Evolutionary conservation across 192 early-diverging fungal species (phyloP).

Genomic region (Geranomyces variabilis): DNA sequence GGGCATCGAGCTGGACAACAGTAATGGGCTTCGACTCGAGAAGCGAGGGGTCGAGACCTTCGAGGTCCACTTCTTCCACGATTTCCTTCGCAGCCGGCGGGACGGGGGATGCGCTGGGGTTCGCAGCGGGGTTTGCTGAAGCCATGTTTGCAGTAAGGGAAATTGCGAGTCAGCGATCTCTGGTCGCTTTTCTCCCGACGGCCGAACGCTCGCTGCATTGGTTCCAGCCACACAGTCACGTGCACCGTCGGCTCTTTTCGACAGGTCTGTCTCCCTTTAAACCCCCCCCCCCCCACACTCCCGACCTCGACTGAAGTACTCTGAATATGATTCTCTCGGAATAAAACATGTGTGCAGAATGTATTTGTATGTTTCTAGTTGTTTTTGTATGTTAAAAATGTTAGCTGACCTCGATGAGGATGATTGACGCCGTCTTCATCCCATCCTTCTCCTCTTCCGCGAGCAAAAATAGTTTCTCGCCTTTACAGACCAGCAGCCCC

Average conservation of each 20-base stretch:
- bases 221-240: slow-evolving; percentile 6
- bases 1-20: slow-evolving; percentile 51
- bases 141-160: not conserved
- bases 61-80: slow-evolving; percentile 36
- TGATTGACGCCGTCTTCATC: slow-evolving; percentile 37
- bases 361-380: too few relatives aligned
- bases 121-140: not conserved
- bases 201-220: not conserved
- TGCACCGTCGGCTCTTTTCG: too few relatives aligned
- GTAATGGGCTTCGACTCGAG: slow-evolving; percentile 37
- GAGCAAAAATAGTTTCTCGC: slow-evolving; percentile 46
- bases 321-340: too few relatives aligned
- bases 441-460: slow-evolving; percentile 60
- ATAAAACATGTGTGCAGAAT: too few relatives aligned
- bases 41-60: slow-evolving; percentile 48
- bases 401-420: slow-evolving; percentile 42
- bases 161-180: not conserved
- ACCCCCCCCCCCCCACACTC: too few relatives aligned
- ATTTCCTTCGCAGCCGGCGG: not conserved
- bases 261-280: too few relatives aligned
- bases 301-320: too few relatives aligned
- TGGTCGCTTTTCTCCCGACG: not conserved
- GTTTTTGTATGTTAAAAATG: not conserved
- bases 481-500: slow-evolving; percentile 40
- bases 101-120: not conserved